These are phyloP conservation scores for Nicotiana tomentosiformis DNA, from an alignment of 257 asterid genomes.

Conservation along the genomic window DNA sequence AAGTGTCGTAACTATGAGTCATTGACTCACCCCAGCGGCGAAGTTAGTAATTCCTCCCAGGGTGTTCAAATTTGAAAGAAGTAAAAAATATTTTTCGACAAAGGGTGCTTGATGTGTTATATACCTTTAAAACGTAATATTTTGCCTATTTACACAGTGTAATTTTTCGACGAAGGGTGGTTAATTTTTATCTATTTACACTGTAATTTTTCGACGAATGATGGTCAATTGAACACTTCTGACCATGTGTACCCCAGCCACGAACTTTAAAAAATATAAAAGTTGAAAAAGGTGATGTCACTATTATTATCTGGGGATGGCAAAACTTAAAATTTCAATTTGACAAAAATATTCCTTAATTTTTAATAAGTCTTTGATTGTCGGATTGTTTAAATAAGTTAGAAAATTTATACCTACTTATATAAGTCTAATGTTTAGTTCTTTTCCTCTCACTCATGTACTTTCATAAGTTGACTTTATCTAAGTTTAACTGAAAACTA, in stretches of 20 bases:
- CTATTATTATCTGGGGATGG: not conserved
- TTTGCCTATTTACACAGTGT: no score
- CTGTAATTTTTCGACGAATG: no score
- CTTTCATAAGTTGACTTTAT: not conserved
- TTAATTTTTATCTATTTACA: no score
- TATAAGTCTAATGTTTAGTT: not conserved
- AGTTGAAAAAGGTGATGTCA: not conserved
- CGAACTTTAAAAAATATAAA: not conserved
- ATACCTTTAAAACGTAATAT: no score
- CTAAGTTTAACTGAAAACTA: not conserved
- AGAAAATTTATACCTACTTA: not conserved
- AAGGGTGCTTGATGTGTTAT: no score
- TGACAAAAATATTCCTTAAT: not conserved
- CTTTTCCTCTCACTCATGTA: not conserved
- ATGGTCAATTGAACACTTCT: no score
- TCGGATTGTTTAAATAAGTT: not conserved
- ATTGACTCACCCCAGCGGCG: not conserved
- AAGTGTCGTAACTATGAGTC: not conserved
- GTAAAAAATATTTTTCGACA: no score
- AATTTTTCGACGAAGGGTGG: no score
- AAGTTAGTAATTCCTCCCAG: no score
- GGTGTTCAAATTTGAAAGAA: no score
- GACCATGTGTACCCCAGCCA: not conserved
- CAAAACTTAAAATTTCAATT: not conserved
- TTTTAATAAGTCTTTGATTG: not conserved